Evolutionary conservation across 768 basidiomycete species (phyloP).

Genomic region (Neoboletus subvelutipes): DNA sequence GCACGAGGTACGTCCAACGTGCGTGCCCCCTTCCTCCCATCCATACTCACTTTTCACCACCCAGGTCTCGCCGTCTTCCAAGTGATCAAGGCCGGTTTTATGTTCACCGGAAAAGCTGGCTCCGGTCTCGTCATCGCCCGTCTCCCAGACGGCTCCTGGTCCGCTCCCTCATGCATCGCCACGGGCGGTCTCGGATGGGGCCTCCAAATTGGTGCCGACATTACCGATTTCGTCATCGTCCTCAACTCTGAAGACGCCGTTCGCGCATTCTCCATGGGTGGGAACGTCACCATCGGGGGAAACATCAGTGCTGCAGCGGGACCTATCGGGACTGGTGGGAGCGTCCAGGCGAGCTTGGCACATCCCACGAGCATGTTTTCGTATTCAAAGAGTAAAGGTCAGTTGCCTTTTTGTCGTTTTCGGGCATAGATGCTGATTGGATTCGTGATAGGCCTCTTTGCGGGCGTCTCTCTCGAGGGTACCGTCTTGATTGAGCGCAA

Average conservation of each 20-base stretch:
- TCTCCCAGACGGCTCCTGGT: slow-evolving; percentile 94
- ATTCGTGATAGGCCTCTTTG: slow-evolving; percentile 71
- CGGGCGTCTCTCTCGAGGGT: slow-evolving; percentile 92
- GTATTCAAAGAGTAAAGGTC: slow-evolving; percentile 93
- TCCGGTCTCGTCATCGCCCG: slow-evolving; percentile 92
- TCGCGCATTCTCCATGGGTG: slow-evolving; percentile 90
- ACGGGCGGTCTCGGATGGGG: slow-evolving; percentile 95
- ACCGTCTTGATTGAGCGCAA: slow-evolving; percentile 93
- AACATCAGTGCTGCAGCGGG: slow-evolving; percentile 84
- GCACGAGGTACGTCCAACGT: slow-evolving; percentile 68
- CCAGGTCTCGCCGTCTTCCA: slow-evolving; percentile 93
- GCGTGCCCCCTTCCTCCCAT: neutral
- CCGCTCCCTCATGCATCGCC: slow-evolving; percentile 94
- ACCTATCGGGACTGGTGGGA: slow-evolving; percentile 92
- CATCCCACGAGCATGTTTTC: slow-evolving; percentile 98
- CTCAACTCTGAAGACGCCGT: slow-evolving; percentile 97
- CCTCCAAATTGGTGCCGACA: slow-evolving; percentile 93
- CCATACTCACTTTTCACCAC: neutral
- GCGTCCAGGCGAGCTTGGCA: slow-evolving; percentile 81
- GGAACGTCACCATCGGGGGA: slow-evolving; percentile 95
- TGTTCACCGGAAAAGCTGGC: slow-evolving; percentile 93
- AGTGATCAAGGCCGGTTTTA: slow-evolving; percentile 90
- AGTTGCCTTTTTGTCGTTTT: slow-evolving; percentile 14
- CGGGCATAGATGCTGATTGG: neutral
- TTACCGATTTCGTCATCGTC: slow-evolving; percentile 95